Percentiles rank a stretch among this genome's conserved stretches.
Evolutionary conservation across 331 rosid species (phyloP).

Genomic region (Erythrophleum ivorense): DNA sequence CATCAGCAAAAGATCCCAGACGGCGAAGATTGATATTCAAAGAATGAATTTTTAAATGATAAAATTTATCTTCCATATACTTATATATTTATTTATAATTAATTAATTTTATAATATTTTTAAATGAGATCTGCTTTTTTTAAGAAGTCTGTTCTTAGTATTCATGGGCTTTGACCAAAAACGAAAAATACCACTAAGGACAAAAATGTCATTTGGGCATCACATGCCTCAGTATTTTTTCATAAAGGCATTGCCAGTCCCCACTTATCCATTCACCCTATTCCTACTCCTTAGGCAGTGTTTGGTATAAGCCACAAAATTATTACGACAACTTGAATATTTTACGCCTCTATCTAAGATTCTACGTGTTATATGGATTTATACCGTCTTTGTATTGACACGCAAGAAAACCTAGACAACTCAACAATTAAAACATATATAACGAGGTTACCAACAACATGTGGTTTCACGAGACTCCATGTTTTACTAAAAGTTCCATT

Average conservation of each 20-base stretch:
- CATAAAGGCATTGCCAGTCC: too few relatives aligned
- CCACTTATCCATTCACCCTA: neutral
- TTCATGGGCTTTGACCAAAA: neutral
- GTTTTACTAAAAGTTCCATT: too few relatives aligned
- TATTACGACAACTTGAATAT: neutral
- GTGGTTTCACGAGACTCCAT: too few relatives aligned
- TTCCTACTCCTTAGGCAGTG: neutral
- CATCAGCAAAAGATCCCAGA: too few relatives aligned
- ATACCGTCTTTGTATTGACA: neutral
- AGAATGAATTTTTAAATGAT: too few relatives aligned
- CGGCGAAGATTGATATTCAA: too few relatives aligned
- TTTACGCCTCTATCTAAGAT: neutral
- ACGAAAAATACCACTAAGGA: neutral
- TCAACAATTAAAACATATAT: neutral
- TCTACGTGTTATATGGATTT: neutral
- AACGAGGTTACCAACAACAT: neutral
- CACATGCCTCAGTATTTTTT: too few relatives aligned
- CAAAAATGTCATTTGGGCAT: neutral
- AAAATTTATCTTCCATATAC: too few relatives aligned
- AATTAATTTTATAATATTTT: too few relatives aligned
- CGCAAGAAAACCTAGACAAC: neutral
- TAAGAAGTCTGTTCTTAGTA: too few relatives aligned
- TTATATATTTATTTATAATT: too few relatives aligned
- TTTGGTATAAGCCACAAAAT: neutral
- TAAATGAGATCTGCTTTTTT: too few relatives aligned